These are phyloP conservation scores for Nitzschia sp. DNA, from an alignment of 108 stramenopile genomes.

Conservation along the genomic window DNA sequence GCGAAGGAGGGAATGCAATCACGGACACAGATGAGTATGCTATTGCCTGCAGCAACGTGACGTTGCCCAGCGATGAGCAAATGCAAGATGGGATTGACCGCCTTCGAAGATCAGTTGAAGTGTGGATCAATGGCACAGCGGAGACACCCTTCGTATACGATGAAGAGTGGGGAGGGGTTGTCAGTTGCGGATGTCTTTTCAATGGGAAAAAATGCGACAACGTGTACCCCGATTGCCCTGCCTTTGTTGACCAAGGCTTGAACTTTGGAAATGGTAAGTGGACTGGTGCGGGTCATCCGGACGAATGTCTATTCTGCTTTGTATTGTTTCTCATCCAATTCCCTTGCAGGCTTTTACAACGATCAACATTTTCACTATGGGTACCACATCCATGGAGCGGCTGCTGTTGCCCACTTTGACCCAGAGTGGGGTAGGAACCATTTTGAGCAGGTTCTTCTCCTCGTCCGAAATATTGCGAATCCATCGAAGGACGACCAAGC, in stretches of 20 bases:
- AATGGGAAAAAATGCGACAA: slow-evolving; percentile 71
- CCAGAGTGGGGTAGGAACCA: slow-evolving; percentile 78
- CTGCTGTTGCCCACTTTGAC: slow-evolving; percentile 83
- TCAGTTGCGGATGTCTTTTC: slow-evolving; percentile 89
- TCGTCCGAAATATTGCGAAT: slow-evolving; percentile 92
- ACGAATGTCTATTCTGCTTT: background rate
- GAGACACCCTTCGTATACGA: slow-evolving; percentile 87
- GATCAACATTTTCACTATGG: slow-evolving; percentile 94
- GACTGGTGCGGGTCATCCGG: background rate
- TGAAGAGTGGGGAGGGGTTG: slow-evolving; percentile 86
- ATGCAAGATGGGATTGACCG: slow-evolving; percentile 45
- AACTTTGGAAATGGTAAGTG: slow-evolving; percentile 87
- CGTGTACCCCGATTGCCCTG: slow-evolving; percentile 81
- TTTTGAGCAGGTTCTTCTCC: slow-evolving; percentile 76
- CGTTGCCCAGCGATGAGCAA: slow-evolving; percentile 52
- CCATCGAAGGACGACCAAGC: slow-evolving; percentile 72
- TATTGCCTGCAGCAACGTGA: slow-evolving; percentile 39
- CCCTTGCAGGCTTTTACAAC: slow-evolving; percentile 77
- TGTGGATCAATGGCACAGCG: slow-evolving; percentile 93
- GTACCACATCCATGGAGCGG: slow-evolving; percentile 91
- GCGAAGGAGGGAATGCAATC: slow-evolving; percentile 25
- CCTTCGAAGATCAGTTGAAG: slow-evolving; percentile 63
- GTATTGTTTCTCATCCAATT: background rate
- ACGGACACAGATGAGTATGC: slow-evolving; percentile 22
- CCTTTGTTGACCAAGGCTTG: slow-evolving; percentile 74